Evolutionary conservation across 2,329 filamentous ascomycete species (phyloP).

Genomic region (Penicillium occitanis): DNA sequence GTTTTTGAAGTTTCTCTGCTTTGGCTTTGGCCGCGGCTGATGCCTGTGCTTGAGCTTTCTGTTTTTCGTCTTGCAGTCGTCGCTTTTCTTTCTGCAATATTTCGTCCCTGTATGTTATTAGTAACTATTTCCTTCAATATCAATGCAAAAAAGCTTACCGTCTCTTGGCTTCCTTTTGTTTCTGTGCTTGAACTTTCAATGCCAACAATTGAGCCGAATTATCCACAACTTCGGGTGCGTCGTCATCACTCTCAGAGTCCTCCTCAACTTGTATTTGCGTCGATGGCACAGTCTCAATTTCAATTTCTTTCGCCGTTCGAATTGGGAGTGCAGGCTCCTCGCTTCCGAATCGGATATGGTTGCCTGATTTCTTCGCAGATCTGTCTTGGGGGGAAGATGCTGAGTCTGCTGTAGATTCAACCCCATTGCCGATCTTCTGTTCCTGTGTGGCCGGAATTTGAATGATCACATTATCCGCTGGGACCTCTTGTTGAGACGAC

Average conservation of each 20-base stretch:
- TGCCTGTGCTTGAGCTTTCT: conserved; percentile 41
- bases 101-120: conserved; percentile 33
- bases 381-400: neutral
- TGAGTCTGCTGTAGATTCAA: neutral
- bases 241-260: conserved; percentile 29
- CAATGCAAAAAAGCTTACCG: conserved; percentile 31
- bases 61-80: conserved; percentile 40
- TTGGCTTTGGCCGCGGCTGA: conserved; percentile 30
- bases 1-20: conserved; percentile 27
- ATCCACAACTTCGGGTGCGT: conserved; percentile 45
- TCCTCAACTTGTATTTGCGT: neutral
- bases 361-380: conserved; percentile 3
- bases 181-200: conserved; percentile 42
- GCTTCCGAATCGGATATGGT: conserved; percentile 43
- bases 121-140: neutral
- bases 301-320: conserved; percentile 25
- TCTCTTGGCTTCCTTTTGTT: conserved; percentile 39
- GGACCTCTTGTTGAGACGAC: conserved; percentile 15
- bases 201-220: conserved; percentile 41
- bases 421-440: neutral
- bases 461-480: conserved; percentile 8
- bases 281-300: conserved; percentile 24
- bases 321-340: conserved; percentile 38
- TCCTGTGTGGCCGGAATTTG: conserved; percentile 14
- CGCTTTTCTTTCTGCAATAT: conserved; percentile 42